A percentile compares a stretch with the other conserved stretches of the same genome.
These are phyloP conservation scores for Pythium chondricola DNA, from an alignment of 352 stramenopile species.

Conservation along the genomic window DNA sequence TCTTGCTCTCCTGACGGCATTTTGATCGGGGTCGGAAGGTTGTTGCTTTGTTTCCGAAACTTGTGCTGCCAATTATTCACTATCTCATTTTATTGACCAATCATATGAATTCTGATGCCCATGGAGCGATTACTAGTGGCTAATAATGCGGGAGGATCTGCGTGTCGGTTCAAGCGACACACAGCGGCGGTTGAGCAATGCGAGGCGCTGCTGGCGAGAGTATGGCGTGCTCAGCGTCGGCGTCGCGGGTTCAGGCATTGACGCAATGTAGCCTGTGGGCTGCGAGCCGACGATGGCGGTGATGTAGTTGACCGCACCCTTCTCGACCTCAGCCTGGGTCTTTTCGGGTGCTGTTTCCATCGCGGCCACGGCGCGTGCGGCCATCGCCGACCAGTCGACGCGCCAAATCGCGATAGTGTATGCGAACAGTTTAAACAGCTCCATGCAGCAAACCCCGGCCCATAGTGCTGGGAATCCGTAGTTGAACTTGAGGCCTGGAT, in stretches of 20 bases:
- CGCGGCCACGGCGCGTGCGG: constrained; percentile 30
- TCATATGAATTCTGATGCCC: not conserved
- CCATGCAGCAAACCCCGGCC: constrained; percentile 54
- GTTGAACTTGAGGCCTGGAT: constrained; percentile 30
- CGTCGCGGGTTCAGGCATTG: constrained; percentile 34
- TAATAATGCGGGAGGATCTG: constrained; percentile 7
- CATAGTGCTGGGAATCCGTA: constrained; percentile 62
- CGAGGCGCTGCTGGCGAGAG: constrained; percentile 25
- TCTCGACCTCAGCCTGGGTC: constrained; percentile 32
- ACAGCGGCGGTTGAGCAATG: constrained; percentile 20
- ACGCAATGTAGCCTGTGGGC: constrained; percentile 41
- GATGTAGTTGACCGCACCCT: constrained; percentile 56
- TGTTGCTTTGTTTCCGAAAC: too few relatives aligned
- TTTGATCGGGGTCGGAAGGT: too few relatives aligned
- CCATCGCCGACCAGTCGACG: constrained; percentile 46
- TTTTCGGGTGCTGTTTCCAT: constrained; percentile 37
- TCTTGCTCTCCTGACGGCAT: not conserved
- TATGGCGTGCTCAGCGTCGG: constrained; percentile 36
- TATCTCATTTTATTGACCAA: constrained; percentile 7
- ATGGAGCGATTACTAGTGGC: constrained; percentile 12
- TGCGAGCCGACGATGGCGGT: constrained; percentile 51
- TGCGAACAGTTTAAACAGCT: constrained; percentile 51
- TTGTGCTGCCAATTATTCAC: too few relatives aligned
- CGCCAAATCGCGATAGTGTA: constrained; percentile 37
- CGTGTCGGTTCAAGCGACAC: constrained; percentile 12